These are phyloP conservation scores for Peronospora belbahrii DNA, from an alignment of 352 stramenopile genomes.

Conservation along the genomic window DNA sequence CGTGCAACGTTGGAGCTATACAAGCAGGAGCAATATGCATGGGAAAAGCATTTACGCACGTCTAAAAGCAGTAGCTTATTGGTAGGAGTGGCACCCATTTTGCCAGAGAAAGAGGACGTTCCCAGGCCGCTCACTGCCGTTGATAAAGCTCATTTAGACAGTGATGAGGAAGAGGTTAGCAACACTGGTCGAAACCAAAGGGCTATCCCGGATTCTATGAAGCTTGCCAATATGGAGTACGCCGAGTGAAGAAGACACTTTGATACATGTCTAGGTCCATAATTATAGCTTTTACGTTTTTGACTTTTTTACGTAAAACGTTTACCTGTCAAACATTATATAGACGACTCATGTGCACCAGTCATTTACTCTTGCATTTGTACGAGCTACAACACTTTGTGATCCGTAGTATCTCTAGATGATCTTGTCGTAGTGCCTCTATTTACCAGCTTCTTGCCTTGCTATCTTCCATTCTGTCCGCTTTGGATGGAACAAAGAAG, in stretches of 20 bases:
- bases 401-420: neutral
- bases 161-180: conserved; percentile 21
- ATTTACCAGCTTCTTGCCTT: conserved; percentile 65
- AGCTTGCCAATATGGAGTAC: conserved; percentile 69
- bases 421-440: conserved; percentile 24
- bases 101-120: conserved; percentile 25
- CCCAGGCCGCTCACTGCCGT: conserved; percentile 17
- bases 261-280: neutral
- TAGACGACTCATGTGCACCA: neutral
- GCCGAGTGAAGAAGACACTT: conserved; percentile 40
- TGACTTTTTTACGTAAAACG: conserved; percentile 16
- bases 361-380: conserved; percentile 19
- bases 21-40: conserved; percentile 75
- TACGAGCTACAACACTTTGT: neutral
- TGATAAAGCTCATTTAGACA: conserved; percentile 31
- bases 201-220: conserved; percentile 47
- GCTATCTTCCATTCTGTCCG: conserved; percentile 14
- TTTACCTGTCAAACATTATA: conserved; percentile 5
- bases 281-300: conserved; percentile 16
- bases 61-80: conserved; percentile 48
- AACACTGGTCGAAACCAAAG: conserved; percentile 13
- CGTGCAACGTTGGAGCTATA: conserved; percentile 69
- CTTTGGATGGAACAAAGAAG: conserved; percentile 18
- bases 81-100: conserved; percentile 39
- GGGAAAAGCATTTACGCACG: conserved; percentile 78